A percentile compares a stretch with the other conserved stretches of the same genome.
phyloP scores from a whole-genome alignment of 1,284 basidiomycete genomes.

The Hemileccinum hortonii region DNA sequence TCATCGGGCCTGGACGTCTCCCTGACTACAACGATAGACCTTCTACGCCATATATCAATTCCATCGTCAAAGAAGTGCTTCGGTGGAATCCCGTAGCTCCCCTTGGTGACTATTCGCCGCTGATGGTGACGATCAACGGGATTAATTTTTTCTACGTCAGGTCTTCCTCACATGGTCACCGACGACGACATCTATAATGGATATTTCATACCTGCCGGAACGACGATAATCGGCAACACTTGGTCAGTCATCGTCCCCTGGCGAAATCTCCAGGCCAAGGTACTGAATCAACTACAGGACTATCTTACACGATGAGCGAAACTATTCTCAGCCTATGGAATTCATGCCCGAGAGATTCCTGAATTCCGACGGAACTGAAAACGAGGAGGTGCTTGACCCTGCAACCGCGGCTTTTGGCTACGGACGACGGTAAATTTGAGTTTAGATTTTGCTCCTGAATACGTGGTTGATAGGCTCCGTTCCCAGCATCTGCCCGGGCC shows the following conservation, averaged over 20 bases:
- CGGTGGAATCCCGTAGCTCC: constrained; percentile 54
- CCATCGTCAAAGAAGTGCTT: constrained; percentile 50
- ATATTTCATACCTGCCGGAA: constrained; percentile 44
- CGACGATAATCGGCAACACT: constrained; percentile 37
- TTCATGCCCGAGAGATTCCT: constrained; percentile 51
- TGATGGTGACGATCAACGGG: constrained; percentile 8
- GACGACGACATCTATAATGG: constrained; percentile 39
- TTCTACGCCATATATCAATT: constrained; percentile 44
- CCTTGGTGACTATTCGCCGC: constrained; percentile 37
- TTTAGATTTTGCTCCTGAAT: not conserved
- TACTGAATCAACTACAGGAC: constrained; percentile 35
- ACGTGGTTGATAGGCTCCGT: not conserved
- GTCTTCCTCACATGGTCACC: constrained; percentile 46
- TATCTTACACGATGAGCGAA: constrained; percentile 47
- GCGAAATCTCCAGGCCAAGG: not conserved
- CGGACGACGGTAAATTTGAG: constrained; percentile 38
- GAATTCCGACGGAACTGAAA: constrained; percentile 30
- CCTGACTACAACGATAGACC: constrained; percentile 47
- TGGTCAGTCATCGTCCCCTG: constrained; percentile 33
- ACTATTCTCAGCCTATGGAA: constrained; percentile 39
- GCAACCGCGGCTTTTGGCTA: constrained; percentile 48
- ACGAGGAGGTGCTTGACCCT: constrained; percentile 39
- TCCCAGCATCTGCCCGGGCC: constrained; percentile 49
- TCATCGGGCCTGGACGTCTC: constrained; percentile 41
- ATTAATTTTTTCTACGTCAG: constrained; percentile 25